A percentile compares a stretch with the other conserved stretches of the same genome.
These are phyloP conservation scores for Yamadazyma triangularis DNA, from an alignment of 1,139 yeast species.

Conservation along the genomic window DNA sequence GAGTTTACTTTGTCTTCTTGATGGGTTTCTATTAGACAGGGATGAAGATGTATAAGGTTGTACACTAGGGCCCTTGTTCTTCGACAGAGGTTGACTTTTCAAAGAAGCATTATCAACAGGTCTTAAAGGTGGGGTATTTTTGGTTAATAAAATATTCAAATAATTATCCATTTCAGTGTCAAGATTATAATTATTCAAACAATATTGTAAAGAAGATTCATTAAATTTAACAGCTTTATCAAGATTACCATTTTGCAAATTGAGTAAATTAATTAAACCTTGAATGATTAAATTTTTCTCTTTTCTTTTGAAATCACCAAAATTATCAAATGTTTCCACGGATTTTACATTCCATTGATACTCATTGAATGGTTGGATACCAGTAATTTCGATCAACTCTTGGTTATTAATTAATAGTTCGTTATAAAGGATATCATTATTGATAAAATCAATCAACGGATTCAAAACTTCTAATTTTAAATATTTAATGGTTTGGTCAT, in stretches of 20 bases:
- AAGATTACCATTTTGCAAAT: slow-evolving; percentile 49
- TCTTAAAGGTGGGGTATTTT: slow-evolving; percentile 14
- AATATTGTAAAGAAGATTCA: slow-evolving; percentile 64
- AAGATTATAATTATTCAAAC: slow-evolving; percentile 44
- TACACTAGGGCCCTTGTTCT: slow-evolving; percentile 1
- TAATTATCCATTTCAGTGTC: slow-evolving; percentile 37
- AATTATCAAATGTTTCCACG: slow-evolving; percentile 70
- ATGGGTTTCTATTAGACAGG: slow-evolving; percentile 2
- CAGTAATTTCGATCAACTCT: slow-evolving; percentile 36
- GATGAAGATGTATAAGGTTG: slow-evolving; percentile 3
- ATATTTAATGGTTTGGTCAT: slow-evolving; percentile 47
- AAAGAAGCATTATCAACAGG: background rate
- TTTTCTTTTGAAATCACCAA: slow-evolving; percentile 67
- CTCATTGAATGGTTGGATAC: slow-evolving; percentile 26
- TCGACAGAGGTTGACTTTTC: background rate
- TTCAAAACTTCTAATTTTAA: slow-evolving; percentile 54
- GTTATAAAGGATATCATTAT: slow-evolving; percentile 48
- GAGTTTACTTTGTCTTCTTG: slow-evolving; percentile 10
- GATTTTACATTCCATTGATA: slow-evolving; percentile 72
- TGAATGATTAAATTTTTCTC: slow-evolving; percentile 69
- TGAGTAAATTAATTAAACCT: slow-evolving; percentile 64
- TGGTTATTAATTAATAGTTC: slow-evolving; percentile 39
- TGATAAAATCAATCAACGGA: slow-evolving; percentile 49
- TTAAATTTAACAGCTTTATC: slow-evolving; percentile 45
- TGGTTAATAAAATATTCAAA: slow-evolving; percentile 28